Conservation (phyloP, 345 rosid species). For the Brassica rapa region DNA sequence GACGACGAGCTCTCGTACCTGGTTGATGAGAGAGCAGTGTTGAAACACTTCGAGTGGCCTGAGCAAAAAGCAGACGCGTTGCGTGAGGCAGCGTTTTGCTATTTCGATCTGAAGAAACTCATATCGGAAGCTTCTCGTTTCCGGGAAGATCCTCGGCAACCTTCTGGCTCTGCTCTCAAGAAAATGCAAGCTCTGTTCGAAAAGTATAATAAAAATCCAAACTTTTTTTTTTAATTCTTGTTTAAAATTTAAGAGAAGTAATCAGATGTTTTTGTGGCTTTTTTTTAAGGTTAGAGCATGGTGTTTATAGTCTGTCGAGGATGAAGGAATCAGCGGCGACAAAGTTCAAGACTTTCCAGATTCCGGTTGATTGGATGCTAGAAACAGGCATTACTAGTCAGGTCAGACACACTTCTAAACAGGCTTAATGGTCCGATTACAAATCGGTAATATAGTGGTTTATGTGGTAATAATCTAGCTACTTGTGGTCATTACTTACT, state of each 20-base stretch:
- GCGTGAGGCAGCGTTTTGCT: slow-evolving; percentile 94
- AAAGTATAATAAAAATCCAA: slow-evolving; percentile 50
- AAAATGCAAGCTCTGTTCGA: slow-evolving; percentile 93
- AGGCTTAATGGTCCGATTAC: neutral
- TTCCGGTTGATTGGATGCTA: slow-evolving; percentile 94
- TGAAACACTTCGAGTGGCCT: slow-evolving; percentile 91
- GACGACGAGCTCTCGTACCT: slow-evolving; percentile 91
- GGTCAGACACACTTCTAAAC: slow-evolving; percentile 46
- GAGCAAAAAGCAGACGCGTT: slow-evolving; percentile 91
- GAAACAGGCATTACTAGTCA: slow-evolving; percentile 86
- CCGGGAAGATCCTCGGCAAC: slow-evolving; percentile 63
- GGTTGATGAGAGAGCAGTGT: slow-evolving; percentile 94
- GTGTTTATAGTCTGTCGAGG: slow-evolving; percentile 82
- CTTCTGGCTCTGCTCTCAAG: slow-evolving; percentile 70
- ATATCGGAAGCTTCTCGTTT: slow-evolving; percentile 79
- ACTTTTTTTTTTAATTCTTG: neutral
- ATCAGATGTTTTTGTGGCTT: neutral
- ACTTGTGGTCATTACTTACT: neutral
- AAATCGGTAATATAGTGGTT: neutral
- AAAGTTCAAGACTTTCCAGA: slow-evolving; percentile 64
- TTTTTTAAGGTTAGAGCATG: slow-evolving; percentile 69
- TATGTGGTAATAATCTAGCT: neutral
- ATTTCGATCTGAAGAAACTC: slow-evolving; percentile 81
- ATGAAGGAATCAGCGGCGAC: slow-evolving; percentile 86
- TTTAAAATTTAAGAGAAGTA: neutral